Conservation (phyloP, 805 yeast genomes). For the Yarrowia phangngaensis region DNA sequence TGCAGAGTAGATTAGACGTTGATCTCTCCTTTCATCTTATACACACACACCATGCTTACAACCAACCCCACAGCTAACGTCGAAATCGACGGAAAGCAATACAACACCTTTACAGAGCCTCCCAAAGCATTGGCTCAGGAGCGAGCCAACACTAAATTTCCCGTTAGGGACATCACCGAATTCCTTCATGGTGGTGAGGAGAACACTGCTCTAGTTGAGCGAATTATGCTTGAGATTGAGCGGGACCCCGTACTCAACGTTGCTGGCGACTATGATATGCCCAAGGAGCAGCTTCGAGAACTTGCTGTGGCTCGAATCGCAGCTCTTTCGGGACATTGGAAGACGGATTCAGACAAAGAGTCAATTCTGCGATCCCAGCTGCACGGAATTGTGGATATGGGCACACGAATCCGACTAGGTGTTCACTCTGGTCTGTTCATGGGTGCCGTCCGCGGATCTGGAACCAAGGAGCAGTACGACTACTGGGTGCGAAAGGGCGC, state of each 20-base stretch:
- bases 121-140: conserved; percentile 41
- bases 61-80: conserved; percentile 29
- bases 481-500: conserved; percentile 73
- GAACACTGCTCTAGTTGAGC: conserved; percentile 42
- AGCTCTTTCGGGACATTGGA: conserved; percentile 33
- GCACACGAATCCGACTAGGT: conserved; percentile 75
- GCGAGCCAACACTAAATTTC: conserved; percentile 41
- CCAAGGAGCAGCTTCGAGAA: conserved; percentile 44
- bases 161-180: conserved; percentile 42
- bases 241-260: conserved; percentile 52
- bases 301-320: conserved; percentile 39
- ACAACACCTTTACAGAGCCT: conserved; percentile 40
- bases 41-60: not conserved
- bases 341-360: conserved; percentile 34
- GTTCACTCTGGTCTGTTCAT: conserved; percentile 85
- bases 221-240: conserved; percentile 47
- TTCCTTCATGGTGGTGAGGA: conserved; percentile 46
- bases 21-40: not conserved
- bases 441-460: conserved; percentile 78
- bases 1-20: not conserved
- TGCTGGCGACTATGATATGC: conserved; percentile 47
- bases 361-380: conserved; percentile 34
- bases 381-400: conserved; percentile 56
- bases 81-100: conserved; percentile 32
- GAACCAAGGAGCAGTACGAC: conserved; percentile 74